Evolutionary conservation across 225 moss, liverwort and hornwort genomes (phyloP).

Genomic region (Polytrichum formosum): DNA sequence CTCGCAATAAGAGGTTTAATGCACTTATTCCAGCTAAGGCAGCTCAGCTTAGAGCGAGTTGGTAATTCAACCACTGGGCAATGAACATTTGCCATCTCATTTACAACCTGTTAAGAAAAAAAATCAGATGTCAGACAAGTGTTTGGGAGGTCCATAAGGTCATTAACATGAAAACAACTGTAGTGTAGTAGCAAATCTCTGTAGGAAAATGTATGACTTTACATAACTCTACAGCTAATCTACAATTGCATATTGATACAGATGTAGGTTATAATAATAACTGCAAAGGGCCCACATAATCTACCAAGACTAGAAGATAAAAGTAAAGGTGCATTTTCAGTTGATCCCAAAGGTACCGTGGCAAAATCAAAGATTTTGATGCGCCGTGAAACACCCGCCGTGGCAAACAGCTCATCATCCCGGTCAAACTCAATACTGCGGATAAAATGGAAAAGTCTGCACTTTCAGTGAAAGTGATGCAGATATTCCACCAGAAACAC

Average conservation of each 20-base stretch:
- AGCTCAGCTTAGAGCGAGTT: conserved; percentile 88
- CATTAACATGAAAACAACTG: too few relatives aligned
- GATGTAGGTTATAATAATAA: too few relatives aligned
- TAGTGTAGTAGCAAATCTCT: too few relatives aligned
- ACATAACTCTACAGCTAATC: too few relatives aligned
- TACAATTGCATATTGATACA: too few relatives aligned
- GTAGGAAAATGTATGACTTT: too few relatives aligned
- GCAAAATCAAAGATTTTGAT: conserved; percentile 94
- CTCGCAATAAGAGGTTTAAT: conserved; percentile 87
- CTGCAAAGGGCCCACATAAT: not conserved
- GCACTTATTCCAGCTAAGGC: conserved; percentile 94
- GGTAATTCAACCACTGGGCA: conserved; percentile 90
- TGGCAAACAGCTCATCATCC: conserved; percentile 90
- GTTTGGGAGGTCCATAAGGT: too few relatives aligned
- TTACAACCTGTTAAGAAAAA: conserved; percentile 66
- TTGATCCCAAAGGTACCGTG: conserved; percentile 31
- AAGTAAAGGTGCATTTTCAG: not conserved
- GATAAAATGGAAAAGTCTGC: conserved; percentile 8
- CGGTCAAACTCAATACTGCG: conserved; percentile 98
- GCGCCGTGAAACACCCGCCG: conserved; percentile 93
- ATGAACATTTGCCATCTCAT: conserved; percentile 80
- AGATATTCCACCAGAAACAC: not conserved
- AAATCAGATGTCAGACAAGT: too few relatives aligned
- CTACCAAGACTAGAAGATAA: not conserved
- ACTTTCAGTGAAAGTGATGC: conserved; percentile 10